phyloP scores from a whole-genome alignment of 306 rosid species.

The Neltuma alba region DNA sequence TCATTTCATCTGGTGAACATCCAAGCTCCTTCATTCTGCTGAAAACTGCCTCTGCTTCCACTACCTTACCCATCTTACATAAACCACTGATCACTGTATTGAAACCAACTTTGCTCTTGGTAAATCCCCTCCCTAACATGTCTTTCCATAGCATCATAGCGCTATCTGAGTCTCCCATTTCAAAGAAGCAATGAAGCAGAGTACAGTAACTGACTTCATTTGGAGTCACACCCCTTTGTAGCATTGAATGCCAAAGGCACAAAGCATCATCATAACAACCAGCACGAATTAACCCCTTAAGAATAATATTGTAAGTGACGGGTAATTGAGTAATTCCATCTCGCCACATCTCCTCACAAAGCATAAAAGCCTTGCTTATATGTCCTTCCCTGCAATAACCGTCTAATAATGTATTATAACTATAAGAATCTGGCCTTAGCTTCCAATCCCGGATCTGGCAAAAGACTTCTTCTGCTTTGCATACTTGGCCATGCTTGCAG shows the following conservation, averaged over 20 bases:
- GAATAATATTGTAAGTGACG: slow-evolving; percentile 71
- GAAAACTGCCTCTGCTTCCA: slow-evolving; percentile 65
- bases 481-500: slow-evolving; percentile 59
- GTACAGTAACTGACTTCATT: slow-evolving; percentile 77
- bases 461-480: slow-evolving; percentile 56
- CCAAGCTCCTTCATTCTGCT: slow-evolving; percentile 77
- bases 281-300: slow-evolving; percentile 61
- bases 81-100: slow-evolving; percentile 79
- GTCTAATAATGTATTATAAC: slow-evolving; percentile 49
- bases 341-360: slow-evolving; percentile 66
- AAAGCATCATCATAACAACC: slow-evolving; percentile 59
- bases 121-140: slow-evolving; percentile 58
- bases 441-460: slow-evolving; percentile 56
- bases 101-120: slow-evolving; percentile 57
- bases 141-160: slow-evolving; percentile 71
- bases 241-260: slow-evolving; percentile 67
- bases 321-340: slow-evolving; percentile 59
- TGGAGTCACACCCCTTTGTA: slow-evolving; percentile 59
- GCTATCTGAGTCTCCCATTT: slow-evolving; percentile 60
- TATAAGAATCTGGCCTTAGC: slow-evolving; percentile 45
- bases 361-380: slow-evolving; percentile 41
- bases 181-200: slow-evolving; percentile 69
- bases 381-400: slow-evolving; percentile 50
- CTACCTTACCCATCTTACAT: slow-evolving; percentile 78
- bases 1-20: slow-evolving; percentile 69